Percentiles rank a stretch among this genome's conserved stretches.
phyloP scores from a whole-genome alignment of 371 early-diverging fungal genomes.

The Phascolomyces articulosus region DNA sequence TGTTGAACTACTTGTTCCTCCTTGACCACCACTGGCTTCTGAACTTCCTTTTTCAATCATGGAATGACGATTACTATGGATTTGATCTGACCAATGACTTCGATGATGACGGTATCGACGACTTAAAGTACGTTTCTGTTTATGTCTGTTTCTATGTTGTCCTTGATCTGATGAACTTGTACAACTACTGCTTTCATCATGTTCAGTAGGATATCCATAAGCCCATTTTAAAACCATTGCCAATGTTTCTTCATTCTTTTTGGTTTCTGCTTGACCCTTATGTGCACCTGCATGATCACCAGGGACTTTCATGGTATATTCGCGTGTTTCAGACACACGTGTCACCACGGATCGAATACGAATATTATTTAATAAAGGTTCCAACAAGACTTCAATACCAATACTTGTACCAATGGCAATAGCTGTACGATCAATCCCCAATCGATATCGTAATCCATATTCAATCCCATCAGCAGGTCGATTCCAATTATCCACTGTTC shows the following conservation, averaged over 20 bases:
- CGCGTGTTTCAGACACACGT: conserved; percentile 23
- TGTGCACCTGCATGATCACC: conserved; percentile 15
- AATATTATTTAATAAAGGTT: conserved; percentile 24
- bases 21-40: neutral
- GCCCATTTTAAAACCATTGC: conserved; percentile 45
- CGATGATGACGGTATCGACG: conserved; percentile 13
- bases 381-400: conserved; percentile 36
- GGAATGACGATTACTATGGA: neutral
- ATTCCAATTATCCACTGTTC: conserved; percentile 25
- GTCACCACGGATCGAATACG: conserved; percentile 26
- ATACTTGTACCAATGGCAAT: conserved; percentile 45
- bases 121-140: neutral
- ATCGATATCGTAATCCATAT: conserved; percentile 35
- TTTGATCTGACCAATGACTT: conserved; percentile 11
- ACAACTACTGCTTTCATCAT: conserved; percentile 14
- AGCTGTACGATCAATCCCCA: conserved; percentile 41
- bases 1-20: too few relatives aligned
- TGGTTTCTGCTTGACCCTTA: conserved; percentile 16
- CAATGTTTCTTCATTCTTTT: conserved; percentile 16
- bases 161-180: neutral
- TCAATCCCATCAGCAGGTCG: conserved; percentile 3
- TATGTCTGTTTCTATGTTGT: neutral
- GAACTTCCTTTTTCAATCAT: neutral
- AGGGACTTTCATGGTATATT: conserved; percentile 37
- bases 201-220: conserved; percentile 28